Conservation (phyloP, 805 yeast species). For the Jamesozyma jinghongensis region DNA sequence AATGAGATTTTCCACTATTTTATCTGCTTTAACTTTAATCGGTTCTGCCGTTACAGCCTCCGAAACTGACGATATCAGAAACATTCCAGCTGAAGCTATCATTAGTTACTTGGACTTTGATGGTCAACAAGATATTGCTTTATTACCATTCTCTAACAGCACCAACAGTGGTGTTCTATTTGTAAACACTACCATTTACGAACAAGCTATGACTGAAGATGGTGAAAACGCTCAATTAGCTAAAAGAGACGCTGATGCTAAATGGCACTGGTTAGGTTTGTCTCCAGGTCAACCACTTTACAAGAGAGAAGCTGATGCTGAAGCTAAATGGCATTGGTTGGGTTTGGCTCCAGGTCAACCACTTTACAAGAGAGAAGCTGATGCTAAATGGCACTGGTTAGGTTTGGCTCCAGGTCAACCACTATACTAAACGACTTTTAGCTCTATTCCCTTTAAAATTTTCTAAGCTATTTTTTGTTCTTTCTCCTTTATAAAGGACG, state of each 20-base stretch:
- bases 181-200: conserved; percentile 26
- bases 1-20: conserved; percentile 16
- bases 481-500: too few relatives aligned
- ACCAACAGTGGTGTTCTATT: conserved; percentile 25
- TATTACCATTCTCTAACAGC: conserved; percentile 23
- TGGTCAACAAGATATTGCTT: conserved; percentile 21
- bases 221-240: conserved; percentile 5
- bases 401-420: conserved; percentile 22
- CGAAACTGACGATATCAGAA: conserved; percentile 11
- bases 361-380: conserved; percentile 25
- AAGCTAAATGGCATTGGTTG: conserved; percentile 24
- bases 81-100: conserved; percentile 26
- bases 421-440: conserved; percentile 8
- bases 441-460: not conserved
- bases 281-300: conserved; percentile 22
- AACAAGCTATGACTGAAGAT: conserved; percentile 13
- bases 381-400: conserved; percentile 25
- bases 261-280: conserved; percentile 23
- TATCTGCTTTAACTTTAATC: conserved; percentile 11
- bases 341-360: conserved; percentile 21
- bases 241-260: conserved; percentile 21
- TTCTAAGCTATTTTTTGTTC: too few relatives aligned
- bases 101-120: conserved; percentile 25
- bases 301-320: conserved; percentile 25
- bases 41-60: conserved; percentile 11